Evolutionary conservation across 805 yeast genomes (phyloP).

Genomic region (Wickerhamiella spandovensis): DNA sequence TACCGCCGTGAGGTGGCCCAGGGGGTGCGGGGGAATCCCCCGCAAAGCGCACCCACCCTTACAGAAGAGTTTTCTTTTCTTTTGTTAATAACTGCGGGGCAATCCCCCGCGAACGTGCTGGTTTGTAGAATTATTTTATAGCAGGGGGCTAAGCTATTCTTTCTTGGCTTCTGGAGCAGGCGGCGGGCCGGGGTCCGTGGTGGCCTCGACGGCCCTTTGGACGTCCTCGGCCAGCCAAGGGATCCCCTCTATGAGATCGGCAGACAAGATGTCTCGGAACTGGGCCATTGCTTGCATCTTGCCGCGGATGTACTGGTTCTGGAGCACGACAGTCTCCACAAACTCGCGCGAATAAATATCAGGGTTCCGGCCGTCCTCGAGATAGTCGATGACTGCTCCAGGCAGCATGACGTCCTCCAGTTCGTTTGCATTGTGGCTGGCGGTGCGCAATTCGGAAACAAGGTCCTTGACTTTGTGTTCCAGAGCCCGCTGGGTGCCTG

Average conservation of each 20-base stretch:
- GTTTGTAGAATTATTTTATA: no score
- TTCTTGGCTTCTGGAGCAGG: constrained; percentile 31
- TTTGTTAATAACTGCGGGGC: no score
- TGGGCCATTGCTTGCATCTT: constrained; percentile 55
- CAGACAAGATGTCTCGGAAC: constrained; percentile 53
- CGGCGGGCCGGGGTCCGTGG: constrained; percentile 17
- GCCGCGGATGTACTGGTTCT: constrained; percentile 79
- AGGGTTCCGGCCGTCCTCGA: constrained; percentile 94
- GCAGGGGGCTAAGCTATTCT: no score
- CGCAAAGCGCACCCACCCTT: neutral
- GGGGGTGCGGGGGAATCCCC: no score
- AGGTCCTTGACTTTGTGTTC: constrained; percentile 18
- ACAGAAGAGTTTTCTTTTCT: no score
- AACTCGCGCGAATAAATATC: constrained; percentile 95
- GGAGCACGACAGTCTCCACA: constrained; percentile 81
- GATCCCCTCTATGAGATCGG: constrained; percentile 58
- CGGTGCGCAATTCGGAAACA: constrained; percentile 12
- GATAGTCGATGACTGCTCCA: constrained; percentile 74
- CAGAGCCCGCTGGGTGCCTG: constrained; percentile 53
- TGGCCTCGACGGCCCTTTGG: neutral
- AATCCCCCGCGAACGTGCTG: no score
- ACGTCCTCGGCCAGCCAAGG: constrained; percentile 58
- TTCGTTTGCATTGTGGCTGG: constrained; percentile 9
- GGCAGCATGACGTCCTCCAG: constrained; percentile 30
- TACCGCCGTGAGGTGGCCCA: no score